Conservation (phyloP, 768 basidiomycete genomes). For the Tricholoma terreum region DNA sequence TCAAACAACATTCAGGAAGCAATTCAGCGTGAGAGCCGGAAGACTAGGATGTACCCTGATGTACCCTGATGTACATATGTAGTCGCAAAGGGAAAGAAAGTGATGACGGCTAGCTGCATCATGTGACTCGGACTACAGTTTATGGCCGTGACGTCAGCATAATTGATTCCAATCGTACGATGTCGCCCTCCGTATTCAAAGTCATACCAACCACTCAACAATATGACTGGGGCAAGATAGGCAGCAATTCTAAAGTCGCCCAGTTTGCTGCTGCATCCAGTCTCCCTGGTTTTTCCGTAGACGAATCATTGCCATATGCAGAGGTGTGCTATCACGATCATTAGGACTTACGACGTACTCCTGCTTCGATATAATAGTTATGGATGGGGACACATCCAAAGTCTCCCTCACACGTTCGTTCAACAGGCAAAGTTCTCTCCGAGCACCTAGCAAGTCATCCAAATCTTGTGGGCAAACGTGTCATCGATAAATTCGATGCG, state of each 20-base stretch:
- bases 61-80: too few species aligned
- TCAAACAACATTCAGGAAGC: too few species aligned
- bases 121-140: too few species aligned
- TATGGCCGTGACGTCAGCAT: too few species aligned
- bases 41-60: too few species aligned
- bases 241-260: constrained; percentile 80
- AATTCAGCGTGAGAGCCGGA: too few species aligned
- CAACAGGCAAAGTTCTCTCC: constrained; percentile 42
- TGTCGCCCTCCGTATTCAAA: constrained; percentile 58
- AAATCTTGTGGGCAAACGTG: constrained; percentile 59
- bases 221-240: constrained; percentile 95
- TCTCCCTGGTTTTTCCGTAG: constrained; percentile 62
- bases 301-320: constrained; percentile 80
- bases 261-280: constrained; percentile 66
- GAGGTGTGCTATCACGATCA: constrained; percentile 57
- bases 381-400: constrained; percentile 99
- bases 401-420: constrained; percentile 43
- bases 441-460: constrained; percentile 65
- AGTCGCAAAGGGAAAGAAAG: too few species aligned
- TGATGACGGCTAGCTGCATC: too few species aligned
- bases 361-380: constrained; percentile 47
- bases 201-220: constrained; percentile 80
- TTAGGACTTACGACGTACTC: constrained; percentile 4
- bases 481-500: constrained; percentile 55
- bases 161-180: background rate